These are phyloP conservation scores for Eruca vesicaria DNA, from an alignment of 441 rosid species.

Conservation along the genomic window DNA sequence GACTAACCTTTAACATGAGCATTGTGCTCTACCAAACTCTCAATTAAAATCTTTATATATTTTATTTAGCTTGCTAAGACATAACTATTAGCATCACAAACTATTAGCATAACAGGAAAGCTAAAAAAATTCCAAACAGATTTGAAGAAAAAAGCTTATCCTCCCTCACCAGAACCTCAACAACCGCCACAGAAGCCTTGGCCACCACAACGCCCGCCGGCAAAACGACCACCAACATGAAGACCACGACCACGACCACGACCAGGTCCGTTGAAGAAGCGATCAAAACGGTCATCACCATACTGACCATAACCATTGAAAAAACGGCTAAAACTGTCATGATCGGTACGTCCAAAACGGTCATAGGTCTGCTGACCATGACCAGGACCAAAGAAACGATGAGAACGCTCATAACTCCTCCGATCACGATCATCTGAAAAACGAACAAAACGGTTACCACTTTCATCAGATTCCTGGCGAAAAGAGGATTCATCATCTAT, in stretches of 20 bases:
- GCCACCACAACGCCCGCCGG: slow-evolving; percentile 7
- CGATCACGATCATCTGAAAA: no score
- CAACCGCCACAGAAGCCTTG: neutral
- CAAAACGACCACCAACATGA: neutral
- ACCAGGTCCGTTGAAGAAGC: neutral
- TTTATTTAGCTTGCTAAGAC: neutral
- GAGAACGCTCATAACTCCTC: no score
- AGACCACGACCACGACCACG: neutral
- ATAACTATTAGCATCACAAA: no score
- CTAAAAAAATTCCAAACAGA: no score
- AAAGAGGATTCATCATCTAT: neutral
- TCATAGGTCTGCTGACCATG: no score
- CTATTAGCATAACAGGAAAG: no score
- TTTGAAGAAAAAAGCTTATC: no score
- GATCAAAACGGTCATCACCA: neutral
- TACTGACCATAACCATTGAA: no score
- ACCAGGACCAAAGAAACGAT: no score
- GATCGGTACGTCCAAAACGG: neutral
- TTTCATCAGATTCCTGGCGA: neutral
- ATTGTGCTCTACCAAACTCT: neutral
- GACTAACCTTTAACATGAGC: neutral
- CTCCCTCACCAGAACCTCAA: neutral
- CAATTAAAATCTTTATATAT: neutral
- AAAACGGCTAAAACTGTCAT: neutral
- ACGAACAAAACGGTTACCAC: neutral